These are phyloP conservation scores for Suhomyces taliae DNA, from an alignment of 1,139 yeast genomes.

Conservation along the genomic window DNA sequence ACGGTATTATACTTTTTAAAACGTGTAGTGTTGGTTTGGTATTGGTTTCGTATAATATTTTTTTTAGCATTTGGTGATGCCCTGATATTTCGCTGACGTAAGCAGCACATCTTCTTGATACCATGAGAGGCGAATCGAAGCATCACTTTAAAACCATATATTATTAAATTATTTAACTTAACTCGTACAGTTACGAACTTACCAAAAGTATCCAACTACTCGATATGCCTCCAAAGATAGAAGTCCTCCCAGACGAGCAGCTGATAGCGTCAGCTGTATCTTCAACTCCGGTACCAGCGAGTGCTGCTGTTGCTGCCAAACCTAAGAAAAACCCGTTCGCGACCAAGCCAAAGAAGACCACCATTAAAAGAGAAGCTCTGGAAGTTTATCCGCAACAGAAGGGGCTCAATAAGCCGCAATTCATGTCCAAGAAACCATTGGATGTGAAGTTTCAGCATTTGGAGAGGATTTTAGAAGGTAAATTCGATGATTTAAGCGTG, in stretches of 20 bases:
- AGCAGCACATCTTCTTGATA: background rate
- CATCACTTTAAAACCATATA: too few relatives aligned
- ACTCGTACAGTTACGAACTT: too few relatives aligned
- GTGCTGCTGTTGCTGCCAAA: background rate
- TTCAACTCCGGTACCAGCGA: background rate
- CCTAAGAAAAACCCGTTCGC: constrained; percentile 36
- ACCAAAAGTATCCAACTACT: too few relatives aligned
- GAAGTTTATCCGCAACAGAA: constrained; percentile 35
- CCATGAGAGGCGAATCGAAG: too few relatives aligned
- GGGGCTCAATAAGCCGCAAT: constrained; percentile 38
- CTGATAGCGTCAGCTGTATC: too few relatives aligned
- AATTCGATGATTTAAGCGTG: constrained; percentile 26
- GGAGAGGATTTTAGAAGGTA: constrained; percentile 27
- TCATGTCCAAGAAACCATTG: constrained; percentile 32
- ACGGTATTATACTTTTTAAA: too few relatives aligned
- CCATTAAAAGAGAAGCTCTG: constrained; percentile 34
- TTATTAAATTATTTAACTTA: too few relatives aligned
- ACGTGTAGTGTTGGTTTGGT: background rate
- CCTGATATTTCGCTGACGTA: background rate
- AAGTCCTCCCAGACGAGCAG: constrained; percentile 11
- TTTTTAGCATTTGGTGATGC: constrained; percentile 3
- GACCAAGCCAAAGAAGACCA: constrained; percentile 23
- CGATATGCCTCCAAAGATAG: constrained; percentile 30
- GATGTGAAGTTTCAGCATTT: constrained; percentile 36
- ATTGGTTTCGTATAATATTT: background rate